Conservation (phyloP, 495 filamentous ascomycete genomes). For the Tuber aestivum region DNA sequence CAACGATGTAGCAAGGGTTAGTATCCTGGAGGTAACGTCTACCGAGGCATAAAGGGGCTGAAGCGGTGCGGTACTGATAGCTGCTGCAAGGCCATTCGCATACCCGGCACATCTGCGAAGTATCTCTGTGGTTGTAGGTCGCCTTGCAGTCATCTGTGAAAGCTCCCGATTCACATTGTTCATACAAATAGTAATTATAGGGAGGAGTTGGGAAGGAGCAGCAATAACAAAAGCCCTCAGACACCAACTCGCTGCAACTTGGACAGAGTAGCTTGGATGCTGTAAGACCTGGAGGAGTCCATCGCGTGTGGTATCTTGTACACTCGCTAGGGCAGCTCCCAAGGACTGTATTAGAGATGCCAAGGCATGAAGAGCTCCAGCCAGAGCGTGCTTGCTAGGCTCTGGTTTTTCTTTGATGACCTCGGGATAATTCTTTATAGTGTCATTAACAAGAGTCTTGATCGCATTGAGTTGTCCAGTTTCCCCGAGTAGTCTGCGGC, state of each 20-base stretch:
- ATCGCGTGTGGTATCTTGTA: constrained; percentile 78
- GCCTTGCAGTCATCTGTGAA: constrained; percentile 63
- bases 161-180: constrained; percentile 89
- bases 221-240: constrained; percentile 80
- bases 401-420: constrained; percentile 85
- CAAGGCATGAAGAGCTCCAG: constrained; percentile 71
- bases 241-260: constrained; percentile 78
- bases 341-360: constrained; percentile 70
- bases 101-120: constrained; percentile 82
- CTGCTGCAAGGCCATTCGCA: constrained; percentile 86
- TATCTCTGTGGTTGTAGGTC: constrained; percentile 54
- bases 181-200: constrained; percentile 91
- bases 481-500: constrained; percentile 75
- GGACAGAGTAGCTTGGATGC: constrained; percentile 93
- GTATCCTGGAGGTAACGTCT: constrained; percentile 84
- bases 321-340: constrained; percentile 68
- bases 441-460: constrained; percentile 72
- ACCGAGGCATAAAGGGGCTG: constrained; percentile 92
- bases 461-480: constrained; percentile 77
- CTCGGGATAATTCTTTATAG: constrained; percentile 92
- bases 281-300: constrained; percentile 84
- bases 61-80: constrained; percentile 78
- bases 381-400: constrained; percentile 78
- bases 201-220: constrained; percentile 83
- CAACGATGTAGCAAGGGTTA: constrained; percentile 83